Evolutionary conservation across 2,329 filamentous ascomycete genomes (phyloP).

Genomic region (Chaetomium sp.): DNA sequence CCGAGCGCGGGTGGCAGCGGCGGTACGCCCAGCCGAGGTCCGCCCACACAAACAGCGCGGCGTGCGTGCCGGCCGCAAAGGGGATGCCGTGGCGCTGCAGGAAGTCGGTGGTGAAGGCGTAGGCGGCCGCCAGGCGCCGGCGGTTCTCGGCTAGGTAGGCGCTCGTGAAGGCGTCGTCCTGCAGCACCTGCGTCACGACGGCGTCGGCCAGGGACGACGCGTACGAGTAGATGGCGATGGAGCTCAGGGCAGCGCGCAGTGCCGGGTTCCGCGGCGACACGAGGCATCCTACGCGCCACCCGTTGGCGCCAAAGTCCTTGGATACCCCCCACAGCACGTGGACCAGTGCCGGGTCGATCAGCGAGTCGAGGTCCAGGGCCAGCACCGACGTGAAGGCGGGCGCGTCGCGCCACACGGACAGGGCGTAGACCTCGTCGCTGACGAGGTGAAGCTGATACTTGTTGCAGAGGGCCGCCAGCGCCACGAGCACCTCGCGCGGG

Average conservation of each 20-base stretch:
- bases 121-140: no score
- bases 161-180: no score
- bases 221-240: no score
- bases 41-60: neutral
- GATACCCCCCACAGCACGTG: slow-evolving; percentile 45
- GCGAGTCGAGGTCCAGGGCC: slow-evolving; percentile 34
- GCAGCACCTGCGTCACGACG: no score
- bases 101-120: no score
- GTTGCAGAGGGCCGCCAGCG: slow-evolving; percentile 7
- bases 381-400: slow-evolving; percentile 40
- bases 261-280: no score
- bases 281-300: slow-evolving; percentile 41
- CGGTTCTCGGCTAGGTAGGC: no score
- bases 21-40: neutral
- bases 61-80: neutral
- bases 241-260: no score
- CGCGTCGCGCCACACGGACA: slow-evolving; percentile 38
- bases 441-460: slow-evolving; percentile 46
- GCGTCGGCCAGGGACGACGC: no score
- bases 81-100: no score
- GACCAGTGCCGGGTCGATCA: slow-evolving; percentile 43
- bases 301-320: slow-evolving; percentile 52
- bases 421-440: slow-evolving; percentile 43
- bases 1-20: neutral
- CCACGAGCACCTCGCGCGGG: neutral